A percentile compares a stretch with the other conserved stretches of the same genome.
Evolutionary conservation across 2,329 filamentous ascomycete species (phyloP).

Genomic region (Phaeoacremonium minimum): DNA sequence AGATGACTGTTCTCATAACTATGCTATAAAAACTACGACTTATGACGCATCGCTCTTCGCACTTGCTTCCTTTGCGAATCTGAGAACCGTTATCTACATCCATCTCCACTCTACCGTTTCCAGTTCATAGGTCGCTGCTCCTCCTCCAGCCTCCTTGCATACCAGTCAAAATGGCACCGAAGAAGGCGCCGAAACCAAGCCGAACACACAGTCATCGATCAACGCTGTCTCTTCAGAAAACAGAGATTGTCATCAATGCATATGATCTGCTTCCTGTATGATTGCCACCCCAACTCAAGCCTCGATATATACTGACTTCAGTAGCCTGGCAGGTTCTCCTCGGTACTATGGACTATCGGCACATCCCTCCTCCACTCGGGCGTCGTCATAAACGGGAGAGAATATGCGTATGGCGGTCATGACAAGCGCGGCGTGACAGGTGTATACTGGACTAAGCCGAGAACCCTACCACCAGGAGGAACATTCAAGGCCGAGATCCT

Average conservation of each 20-base stretch:
- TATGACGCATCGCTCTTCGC: too few relatives aligned
- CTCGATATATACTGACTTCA: background rate
- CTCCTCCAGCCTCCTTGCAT: too few relatives aligned
- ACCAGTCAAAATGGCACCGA: slow-evolving; percentile 40
- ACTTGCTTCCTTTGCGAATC: too few relatives aligned
- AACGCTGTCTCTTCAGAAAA: slow-evolving; percentile 66
- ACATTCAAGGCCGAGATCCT: slow-evolving; percentile 72
- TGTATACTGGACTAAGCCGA: slow-evolving; percentile 78
- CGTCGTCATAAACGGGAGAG: slow-evolving; percentile 72
- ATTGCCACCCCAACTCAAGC: slow-evolving; percentile 4
- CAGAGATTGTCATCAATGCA: slow-evolving; percentile 71
- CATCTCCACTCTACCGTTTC: too few relatives aligned
- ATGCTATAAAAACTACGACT: too few relatives aligned
- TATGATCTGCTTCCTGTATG: slow-evolving; percentile 72
- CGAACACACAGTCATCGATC: slow-evolving; percentile 56
- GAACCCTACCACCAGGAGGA: slow-evolving; percentile 68
- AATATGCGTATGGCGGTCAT: slow-evolving; percentile 85
- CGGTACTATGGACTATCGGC: slow-evolving; percentile 72
- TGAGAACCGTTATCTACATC: too few relatives aligned
- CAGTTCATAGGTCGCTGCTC: too few relatives aligned
- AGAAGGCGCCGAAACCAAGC: slow-evolving; percentile 33
- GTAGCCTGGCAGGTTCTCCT: slow-evolving; percentile 70
- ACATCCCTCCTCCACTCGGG: slow-evolving; percentile 77
- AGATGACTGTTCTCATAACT: too few relatives aligned
- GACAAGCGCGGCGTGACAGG: slow-evolving; percentile 66